Evolutionary conservation across 331 rosid genomes (phyloP).

Genomic region (Quercus lobata): DNA sequence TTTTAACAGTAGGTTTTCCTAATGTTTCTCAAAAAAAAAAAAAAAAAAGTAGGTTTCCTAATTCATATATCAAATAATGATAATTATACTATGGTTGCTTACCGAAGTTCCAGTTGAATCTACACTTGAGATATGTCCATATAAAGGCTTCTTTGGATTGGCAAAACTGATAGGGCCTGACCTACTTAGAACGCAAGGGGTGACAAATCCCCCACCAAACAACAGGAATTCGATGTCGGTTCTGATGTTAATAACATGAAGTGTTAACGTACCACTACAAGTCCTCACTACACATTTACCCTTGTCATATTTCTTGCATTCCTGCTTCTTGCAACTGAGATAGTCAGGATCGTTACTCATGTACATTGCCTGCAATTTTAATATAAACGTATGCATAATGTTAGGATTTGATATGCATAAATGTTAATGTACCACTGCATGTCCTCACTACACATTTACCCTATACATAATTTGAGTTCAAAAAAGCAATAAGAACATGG

Average conservation of each 20-base stretch:
- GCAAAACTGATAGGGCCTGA: conserved; percentile 45
- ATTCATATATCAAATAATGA: background rate
- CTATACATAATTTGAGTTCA: too few species aligned
- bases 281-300: conserved; percentile 36
- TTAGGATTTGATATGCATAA: conserved; percentile 1
- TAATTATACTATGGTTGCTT: background rate
- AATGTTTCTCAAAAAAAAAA: too few species aligned
- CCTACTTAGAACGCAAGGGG: conserved; percentile 53
- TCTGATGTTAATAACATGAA: conserved; percentile 81
- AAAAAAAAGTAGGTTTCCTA: background rate
- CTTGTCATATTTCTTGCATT: conserved; percentile 30
- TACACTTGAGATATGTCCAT: conserved; percentile 58
- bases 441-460: too few species aligned
- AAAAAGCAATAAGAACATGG: too few species aligned
- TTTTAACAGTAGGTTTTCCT: background rate
- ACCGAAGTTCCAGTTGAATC: conserved; percentile 73
- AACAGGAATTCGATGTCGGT: conserved; percentile 74
- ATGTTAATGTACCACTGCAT: conserved; percentile 27
- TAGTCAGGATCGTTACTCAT: conserved; percentile 61
- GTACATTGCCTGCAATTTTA: conserved; percentile 43
- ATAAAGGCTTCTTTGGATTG: conserved; percentile 61
- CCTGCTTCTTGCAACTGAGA: conserved; percentile 55
- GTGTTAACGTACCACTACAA: conserved; percentile 59
- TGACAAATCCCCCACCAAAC: conserved; percentile 56
- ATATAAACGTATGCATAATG: background rate